Base-by-base conservation (phyloP, 2,329 filamentous ascomycete genomes). In the Cercospora sp. region DNA sequence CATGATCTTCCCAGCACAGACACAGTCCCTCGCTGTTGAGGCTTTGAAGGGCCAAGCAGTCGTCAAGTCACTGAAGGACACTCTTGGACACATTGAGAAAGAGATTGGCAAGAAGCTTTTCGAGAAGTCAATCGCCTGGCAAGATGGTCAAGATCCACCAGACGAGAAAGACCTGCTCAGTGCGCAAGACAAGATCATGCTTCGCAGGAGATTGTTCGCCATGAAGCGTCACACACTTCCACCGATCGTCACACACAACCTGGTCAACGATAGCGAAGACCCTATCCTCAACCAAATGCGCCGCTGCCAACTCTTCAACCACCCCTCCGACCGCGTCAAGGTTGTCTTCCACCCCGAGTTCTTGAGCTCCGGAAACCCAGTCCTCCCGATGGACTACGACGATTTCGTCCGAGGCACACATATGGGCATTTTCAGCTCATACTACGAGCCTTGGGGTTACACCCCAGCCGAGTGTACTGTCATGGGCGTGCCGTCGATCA, bases 381-480 rank as follows among this genome's bases (percentile, higher is more conserved):
- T 99, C 2, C 85, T 99, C 36, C 94, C 95, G 18, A 86, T 99
- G 77, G 95, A 98, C 82, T 98, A 99, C 76, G 95, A 99, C 77
- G 95, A 99, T 80, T 99, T 99, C 78, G 95, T 99, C 55, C 92
- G 95, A 65, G 95, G 95, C 72, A 98, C 94, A 48, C 94, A 99
- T 81, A 83, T 99, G 77, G 95, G 95, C 75, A 89, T 99, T 66
- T 99, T 99, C 82, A 87, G 94, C 26, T 98, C 95, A 2, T 98
- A 98, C 87, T 99, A 99, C 80, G 95, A 99, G 83, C 95, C 95
- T 8, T 99, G 95, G 95, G 95, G 95, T 57, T 99, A 99, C 82
- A 99, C 95, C 2, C 95, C 94, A 0, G 94, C 95, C 63, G 95
- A 98, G 81, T 99, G 95, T 81, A 98, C 95, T 0, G 95, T 98